Base-by-base conservation (phyloP, 352 stramenopile species). In the Pythium grandisporangium region DNA sequence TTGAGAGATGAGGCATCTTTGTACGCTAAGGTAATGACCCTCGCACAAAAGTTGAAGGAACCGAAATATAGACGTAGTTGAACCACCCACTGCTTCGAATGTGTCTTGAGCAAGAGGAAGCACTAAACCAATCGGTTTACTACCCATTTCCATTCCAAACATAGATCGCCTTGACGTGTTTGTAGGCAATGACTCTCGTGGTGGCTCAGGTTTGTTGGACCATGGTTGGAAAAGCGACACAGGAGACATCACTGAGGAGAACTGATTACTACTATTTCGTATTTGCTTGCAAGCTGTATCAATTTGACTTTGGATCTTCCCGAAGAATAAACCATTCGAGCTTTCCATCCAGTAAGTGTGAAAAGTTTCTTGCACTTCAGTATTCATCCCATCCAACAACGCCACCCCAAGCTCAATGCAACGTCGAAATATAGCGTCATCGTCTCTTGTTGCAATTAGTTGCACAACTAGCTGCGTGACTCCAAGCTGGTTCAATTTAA, bases 41-140 rank as follows among this genome's bases (percentile, higher is more conserved):
- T 88, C 75, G 27, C 72, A 85, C 3, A 89, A 42, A 20, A 89
- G 50, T 35, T 86, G 75, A 4, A 86, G 48, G 25, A 89, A 89
- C 1, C 75, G 75, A 45, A 85, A 84, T 30, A 82, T 66, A 6
- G 63, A 61, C 6, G 62, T 77, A 14, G 65, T 70, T 20, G 53
- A 66, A n/a, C 51, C 37, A 20, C 33, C 46, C 30, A 39, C 27
- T 16, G 21, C 50, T 13, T 68, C 22, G 14, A 37, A 23, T 8
- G n/a, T n/a, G n/a, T n/a, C n/a, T n/a, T n/a, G n/a, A n/a, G n/a
- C n/a, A n/a, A n/a, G n/a, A n/a, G n/a, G n/a, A n/a, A n/a, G n/a
- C n/a, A n/a, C n/a, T n/a, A n/a, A n/a, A n/a, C n/a, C n/a, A 38
- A 21, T 38, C n/a, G 13, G 33, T 38, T 7, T 11, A 10, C 7